Evolutionary conservation across 176 grass and related monocot species (phyloP), one percentile per base, ranked within the genome.

Genomic region (Pontederia crassipes): DNA sequence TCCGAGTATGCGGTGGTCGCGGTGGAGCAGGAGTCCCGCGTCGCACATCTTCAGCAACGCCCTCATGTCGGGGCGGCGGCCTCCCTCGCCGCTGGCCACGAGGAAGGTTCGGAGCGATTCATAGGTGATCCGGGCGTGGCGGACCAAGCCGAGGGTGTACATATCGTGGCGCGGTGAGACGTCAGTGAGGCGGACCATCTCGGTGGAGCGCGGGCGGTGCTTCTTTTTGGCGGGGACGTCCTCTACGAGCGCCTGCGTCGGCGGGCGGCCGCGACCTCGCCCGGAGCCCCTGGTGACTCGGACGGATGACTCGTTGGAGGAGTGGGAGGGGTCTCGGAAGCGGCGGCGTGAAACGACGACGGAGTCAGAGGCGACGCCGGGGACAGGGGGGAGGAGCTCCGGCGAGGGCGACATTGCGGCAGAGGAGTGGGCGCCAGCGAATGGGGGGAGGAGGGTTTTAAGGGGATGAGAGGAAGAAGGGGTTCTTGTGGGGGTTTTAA

Each of bases 101-200:
- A 66, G 86, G 46, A 62, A 52, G 28, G 48, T 49, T 54, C 86
- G 83, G 46, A 96, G 78, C 17, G 86, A 89, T 35, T 96, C 80
- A 29, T 84, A 96, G 58, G 78, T 82, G 73, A 96, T 79, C 53
- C 92, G 87, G n/a, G 83, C 64, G 17, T 62, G 73, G 74, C 92
- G 80, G 47, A 96, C 75, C 12, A 75, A 18, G 17, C 52, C 24
- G 13, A 80, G 92, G 54, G 59, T 77, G 48, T 82, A 67, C 72
- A 78, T 28, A 4, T 73, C 62, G 49, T 85, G 86, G 4, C 12
- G 8, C 0, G 47, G 3, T 13, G 27, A 12, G 28, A 96, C 20
- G 54, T 61, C 11, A 24, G 72, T 47, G 65, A 72, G 59, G 17
- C 92, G 92, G 45, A 96, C 87, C 86, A 96, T 63, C 54, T 81